Evolutionary conservation across 208 protist genomes (phyloP).

Genomic region (Leishmania mexicana): DNA sequence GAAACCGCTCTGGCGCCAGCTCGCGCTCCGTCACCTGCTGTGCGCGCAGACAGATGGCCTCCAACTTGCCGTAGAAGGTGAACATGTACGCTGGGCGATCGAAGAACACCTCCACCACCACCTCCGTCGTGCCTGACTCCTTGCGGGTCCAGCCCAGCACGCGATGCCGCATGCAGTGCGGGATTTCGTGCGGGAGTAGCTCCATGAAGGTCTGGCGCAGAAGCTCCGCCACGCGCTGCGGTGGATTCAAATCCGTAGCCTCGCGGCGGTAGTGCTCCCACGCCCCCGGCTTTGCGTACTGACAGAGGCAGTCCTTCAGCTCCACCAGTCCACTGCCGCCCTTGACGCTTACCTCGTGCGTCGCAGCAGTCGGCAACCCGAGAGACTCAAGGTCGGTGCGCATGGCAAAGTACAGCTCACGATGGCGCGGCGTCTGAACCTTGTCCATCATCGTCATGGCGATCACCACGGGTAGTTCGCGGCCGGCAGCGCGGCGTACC

Average conservation of each 20-base stretch:
- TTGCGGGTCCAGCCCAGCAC: conserved; percentile 89
- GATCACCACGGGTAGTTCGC: conserved; percentile 81
- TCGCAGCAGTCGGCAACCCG: conserved; percentile 58
- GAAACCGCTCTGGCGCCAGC: conserved; percentile 55
- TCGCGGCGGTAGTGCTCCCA: conserved; percentile 82
- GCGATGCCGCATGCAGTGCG: conserved; percentile 80
- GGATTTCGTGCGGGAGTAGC: conserved; percentile 87
- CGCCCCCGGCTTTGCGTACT: conserved; percentile 67
- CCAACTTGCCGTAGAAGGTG: conserved; percentile 88
- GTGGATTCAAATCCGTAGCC: conserved; percentile 59
- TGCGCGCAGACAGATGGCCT: conserved; percentile 77
- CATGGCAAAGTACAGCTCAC: conserved; percentile 89
- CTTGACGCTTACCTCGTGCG: conserved; percentile 88
- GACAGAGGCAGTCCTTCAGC: conserved; percentile 85
- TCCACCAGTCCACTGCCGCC: conserved; percentile 84
- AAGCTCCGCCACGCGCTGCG: conserved; percentile 84
- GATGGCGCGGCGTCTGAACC: conserved; percentile 84
- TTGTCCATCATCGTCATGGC: conserved; percentile 91
- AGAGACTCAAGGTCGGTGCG: conserved; percentile 85
- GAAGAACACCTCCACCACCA: conserved; percentile 92
- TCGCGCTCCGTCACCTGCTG: conserved; percentile 72
- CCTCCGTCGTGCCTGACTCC: conserved; percentile 80
- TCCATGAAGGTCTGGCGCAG: conserved; percentile 85
- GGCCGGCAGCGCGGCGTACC: conserved; percentile 64
- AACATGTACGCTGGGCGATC: conserved; percentile 90